These are phyloP conservation scores for Suillus variegatus DNA, from an alignment of 768 basidiomycete species.

Conservation along the genomic window DNA sequence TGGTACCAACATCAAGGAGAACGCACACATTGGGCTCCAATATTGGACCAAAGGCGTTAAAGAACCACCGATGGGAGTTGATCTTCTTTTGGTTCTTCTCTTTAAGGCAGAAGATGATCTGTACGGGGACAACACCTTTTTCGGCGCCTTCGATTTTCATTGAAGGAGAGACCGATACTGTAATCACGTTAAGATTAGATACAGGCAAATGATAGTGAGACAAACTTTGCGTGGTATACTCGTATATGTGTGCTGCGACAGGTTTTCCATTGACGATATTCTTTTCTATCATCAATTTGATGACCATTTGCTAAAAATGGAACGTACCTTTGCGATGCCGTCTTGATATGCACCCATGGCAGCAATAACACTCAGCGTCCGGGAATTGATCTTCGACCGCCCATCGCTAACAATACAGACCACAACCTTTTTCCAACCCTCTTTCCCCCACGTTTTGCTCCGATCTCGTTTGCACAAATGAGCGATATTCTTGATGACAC, in stretches of 20 bases:
- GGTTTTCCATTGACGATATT: constrained; percentile 79
- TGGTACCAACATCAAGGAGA: constrained; percentile 83
- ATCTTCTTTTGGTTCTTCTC: constrained; percentile 97
- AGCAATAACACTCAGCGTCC: constrained; percentile 85
- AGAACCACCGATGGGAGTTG: constrained; percentile 94
- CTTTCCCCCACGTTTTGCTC: constrained; percentile 95
- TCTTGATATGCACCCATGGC: constrained; percentile 96
- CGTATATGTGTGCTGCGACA: constrained; percentile 89
- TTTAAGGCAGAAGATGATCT: constrained; percentile 90
- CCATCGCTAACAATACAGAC: constrained; percentile 92
- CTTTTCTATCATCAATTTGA: constrained; percentile 28
- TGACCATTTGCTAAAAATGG: neutral
- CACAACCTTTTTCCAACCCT: constrained; percentile 98
- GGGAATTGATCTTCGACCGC: constrained; percentile 78
- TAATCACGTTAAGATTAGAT: neutral
- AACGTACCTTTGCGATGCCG: constrained; percentile 79
- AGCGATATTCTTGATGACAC: constrained; percentile 91
- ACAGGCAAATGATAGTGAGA: constrained; percentile 15
- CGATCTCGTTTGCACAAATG: constrained; percentile 85
- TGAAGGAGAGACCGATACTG: constrained; percentile 80
- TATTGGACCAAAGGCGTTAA: constrained; percentile 83
- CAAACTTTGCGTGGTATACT: constrained; percentile 90
- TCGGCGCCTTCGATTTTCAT: constrained; percentile 82
- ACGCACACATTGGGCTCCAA: constrained; percentile 92
- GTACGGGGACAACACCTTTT: constrained; percentile 83